Conservation (phyloP, 345 rosid genomes). For the Firmiana major region DNA sequence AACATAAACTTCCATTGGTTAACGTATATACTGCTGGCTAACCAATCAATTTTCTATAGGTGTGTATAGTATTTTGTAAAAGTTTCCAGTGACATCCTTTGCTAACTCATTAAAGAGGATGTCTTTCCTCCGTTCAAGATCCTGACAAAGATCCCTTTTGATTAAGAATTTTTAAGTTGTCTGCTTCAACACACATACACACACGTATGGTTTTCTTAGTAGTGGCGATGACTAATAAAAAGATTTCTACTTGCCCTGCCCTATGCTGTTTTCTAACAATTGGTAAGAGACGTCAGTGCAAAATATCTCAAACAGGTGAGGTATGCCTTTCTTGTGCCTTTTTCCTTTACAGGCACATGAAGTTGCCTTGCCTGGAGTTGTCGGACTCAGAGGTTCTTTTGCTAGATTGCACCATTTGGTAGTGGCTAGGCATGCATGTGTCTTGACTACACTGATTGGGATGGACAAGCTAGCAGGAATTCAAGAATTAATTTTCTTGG, state of each 20-base stretch:
- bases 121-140: neutral
- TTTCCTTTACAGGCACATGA: neutral
- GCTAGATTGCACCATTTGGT: neutral
- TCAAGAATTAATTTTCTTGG: neutral
- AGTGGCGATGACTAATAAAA: neutral
- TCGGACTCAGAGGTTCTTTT: neutral
- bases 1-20: neutral
- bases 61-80: neutral
- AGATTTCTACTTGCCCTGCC: neutral
- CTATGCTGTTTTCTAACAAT: neutral
- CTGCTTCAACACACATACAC: neutral
- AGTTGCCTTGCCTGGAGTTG: neutral
- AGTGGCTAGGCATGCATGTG: conserved; percentile 2
- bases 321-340: neutral
- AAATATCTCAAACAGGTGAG: neutral
- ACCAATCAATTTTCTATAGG: neutral
- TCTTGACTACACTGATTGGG: neutral
- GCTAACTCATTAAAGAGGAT: neutral
- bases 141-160: neutral
- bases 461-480: neutral
- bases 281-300: neutral
- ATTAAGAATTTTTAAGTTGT: neutral
- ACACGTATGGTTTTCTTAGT: neutral
- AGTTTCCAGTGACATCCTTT: neutral
- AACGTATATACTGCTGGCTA: neutral